Conservation (phyloP, 1,284 basidiomycete genomes). For the Amylostereum chailletii region DNA sequence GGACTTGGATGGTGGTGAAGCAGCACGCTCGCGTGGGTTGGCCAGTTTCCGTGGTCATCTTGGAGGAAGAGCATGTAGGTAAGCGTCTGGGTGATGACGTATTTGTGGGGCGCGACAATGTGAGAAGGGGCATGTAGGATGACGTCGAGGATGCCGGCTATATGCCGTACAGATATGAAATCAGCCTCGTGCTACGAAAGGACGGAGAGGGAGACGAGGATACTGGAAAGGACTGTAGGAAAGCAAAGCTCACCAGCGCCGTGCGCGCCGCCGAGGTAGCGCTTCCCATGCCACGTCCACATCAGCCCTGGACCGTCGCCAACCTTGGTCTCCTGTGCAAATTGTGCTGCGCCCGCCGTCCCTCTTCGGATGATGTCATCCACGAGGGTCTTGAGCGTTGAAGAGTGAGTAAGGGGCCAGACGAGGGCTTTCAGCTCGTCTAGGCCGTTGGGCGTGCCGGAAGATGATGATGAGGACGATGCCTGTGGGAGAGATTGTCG, state of each 20-base stretch:
- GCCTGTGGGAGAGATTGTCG: constrained; percentile 16
- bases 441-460: constrained; percentile 2
- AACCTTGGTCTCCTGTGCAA: constrained; percentile 17
- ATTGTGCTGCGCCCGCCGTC: constrained; percentile 28
- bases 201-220: not conserved
- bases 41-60: constrained; percentile 42
- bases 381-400: constrained; percentile 25
- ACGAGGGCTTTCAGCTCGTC: not conserved
- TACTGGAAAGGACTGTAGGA: not conserved
- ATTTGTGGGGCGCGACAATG: constrained; percentile 28
- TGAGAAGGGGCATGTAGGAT: constrained; percentile 39
- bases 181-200: no score
- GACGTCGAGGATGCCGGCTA: constrained; percentile 18
- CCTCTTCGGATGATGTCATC: constrained; percentile 39
- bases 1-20: constrained; percentile 1
- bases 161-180: not conserved
- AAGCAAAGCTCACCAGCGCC: constrained; percentile 34
- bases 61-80: constrained; percentile 39
- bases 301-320: constrained; percentile 32
- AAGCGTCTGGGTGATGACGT: constrained; percentile 31
- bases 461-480: not conserved
- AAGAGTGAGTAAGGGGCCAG: not conserved
- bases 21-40: constrained; percentile 29
- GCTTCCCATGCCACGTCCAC: constrained; percentile 49
- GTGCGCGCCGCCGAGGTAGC: constrained; percentile 48